Evolutionary conservation across 2,329 filamentous ascomycete genomes (phyloP).

Genomic region (Ceratocystis harringtonii): DNA sequence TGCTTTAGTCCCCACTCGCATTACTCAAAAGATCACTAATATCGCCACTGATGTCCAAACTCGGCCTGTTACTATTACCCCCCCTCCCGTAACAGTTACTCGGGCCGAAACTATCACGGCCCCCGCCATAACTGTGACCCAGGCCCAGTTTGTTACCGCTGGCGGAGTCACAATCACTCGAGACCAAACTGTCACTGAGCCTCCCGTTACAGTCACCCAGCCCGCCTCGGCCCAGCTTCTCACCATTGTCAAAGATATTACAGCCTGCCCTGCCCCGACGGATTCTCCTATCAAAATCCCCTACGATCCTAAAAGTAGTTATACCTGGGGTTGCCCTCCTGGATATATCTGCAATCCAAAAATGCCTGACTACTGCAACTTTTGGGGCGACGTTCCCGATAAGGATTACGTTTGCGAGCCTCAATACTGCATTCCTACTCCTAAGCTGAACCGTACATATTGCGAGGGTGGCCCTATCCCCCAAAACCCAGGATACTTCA

Average conservation of each 20-base stretch:
- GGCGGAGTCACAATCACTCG: constrained; percentile 16
- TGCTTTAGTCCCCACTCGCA: constrained; percentile 13
- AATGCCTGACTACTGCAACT: constrained; percentile 34
- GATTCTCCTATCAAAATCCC: constrained; percentile 24
- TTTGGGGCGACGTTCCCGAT: constrained; percentile 35
- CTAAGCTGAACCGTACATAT: constrained; percentile 21
- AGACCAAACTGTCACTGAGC: constrained; percentile 23
- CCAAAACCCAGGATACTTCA: constrained; percentile 41
- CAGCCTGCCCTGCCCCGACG: constrained; percentile 22
- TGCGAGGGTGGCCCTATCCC: background rate
- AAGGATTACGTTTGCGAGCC: constrained; percentile 34
- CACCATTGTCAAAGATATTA: constrained; percentile 23
- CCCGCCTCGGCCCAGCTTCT: constrained; percentile 20
- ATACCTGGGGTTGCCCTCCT: constrained; percentile 39
- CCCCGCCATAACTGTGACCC: constrained; percentile 16
- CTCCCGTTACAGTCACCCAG: constrained; percentile 23
- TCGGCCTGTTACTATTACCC: constrained; percentile 23
- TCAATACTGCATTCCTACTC: constrained; percentile 31
- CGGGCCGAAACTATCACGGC: constrained; percentile 17
- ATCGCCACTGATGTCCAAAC: constrained; percentile 15
- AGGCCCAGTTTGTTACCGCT: constrained; percentile 4
- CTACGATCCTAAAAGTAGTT: constrained; percentile 27
- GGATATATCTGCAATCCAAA: constrained; percentile 39
- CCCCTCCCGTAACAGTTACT: constrained; percentile 16
- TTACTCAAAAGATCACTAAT: constrained; percentile 16